Evolutionary conservation across 495 filamentous ascomycete genomes (phyloP).

Genomic region (Sabuloglossum arenarium): DNA sequence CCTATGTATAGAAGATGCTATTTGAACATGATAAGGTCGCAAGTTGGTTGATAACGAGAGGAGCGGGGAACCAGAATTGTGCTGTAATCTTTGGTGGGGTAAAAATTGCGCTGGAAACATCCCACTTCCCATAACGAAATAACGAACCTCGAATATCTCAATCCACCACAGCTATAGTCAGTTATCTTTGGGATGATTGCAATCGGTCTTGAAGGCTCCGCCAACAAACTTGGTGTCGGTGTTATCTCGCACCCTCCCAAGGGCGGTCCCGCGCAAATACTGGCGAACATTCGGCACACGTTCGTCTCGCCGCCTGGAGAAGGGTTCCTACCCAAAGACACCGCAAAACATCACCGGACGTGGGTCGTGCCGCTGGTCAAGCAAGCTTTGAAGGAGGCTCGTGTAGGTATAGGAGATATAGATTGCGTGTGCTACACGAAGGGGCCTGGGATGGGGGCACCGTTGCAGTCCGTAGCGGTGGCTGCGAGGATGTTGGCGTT

Average conservation of each 20-base stretch:
- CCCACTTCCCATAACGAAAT: neutral
- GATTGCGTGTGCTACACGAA: constrained; percentile 90
- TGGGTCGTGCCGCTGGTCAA: constrained; percentile 68
- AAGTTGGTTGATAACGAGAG: neutral
- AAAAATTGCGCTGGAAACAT: too few relatives aligned
- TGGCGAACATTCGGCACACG: constrained; percentile 88
- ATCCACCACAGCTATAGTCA: neutral
- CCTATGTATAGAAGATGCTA: neutral
- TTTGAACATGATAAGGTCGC: too few relatives aligned
- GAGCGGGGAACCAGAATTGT: too few relatives aligned
- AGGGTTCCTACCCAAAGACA: constrained; percentile 93
- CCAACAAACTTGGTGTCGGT: constrained; percentile 93
- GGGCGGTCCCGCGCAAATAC: constrained; percentile 44
- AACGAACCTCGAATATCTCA: neutral
- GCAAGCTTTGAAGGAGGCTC: constrained; percentile 49
- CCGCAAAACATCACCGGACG: constrained; percentile 70
- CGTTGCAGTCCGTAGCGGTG: constrained; percentile 71
- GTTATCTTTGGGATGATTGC: constrained; percentile 36
- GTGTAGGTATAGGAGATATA: constrained; percentile 39
- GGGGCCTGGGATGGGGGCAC: constrained; percentile 92
- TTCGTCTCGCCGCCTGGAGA: constrained; percentile 80
- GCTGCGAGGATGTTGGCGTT: constrained; percentile 64
- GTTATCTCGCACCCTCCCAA: constrained; percentile 59
- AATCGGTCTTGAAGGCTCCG: constrained; percentile 87
- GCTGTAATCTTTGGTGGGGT: neutral